Conservation (phyloP, 345 rosid species). For the Brassica napus region DNA sequence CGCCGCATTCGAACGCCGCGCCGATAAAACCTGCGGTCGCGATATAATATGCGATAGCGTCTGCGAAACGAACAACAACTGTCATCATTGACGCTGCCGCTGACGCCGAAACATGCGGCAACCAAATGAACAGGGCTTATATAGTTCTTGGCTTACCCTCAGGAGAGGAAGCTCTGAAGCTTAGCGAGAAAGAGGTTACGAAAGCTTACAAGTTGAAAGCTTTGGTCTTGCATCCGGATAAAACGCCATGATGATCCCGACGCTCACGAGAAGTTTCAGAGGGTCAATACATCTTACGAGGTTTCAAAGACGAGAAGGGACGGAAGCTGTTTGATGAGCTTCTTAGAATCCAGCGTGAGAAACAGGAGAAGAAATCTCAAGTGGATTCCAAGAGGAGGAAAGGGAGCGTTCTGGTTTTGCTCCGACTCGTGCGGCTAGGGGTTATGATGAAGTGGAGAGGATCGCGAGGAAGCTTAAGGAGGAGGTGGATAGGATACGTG, state of each 20-base stretch:
- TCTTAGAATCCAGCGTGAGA: background rate
- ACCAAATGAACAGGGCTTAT: no score
- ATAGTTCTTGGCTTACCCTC: background rate
- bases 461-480: constrained; percentile 61
- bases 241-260: background rate
- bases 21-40: no score
- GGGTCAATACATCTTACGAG: background rate
- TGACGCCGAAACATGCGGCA: no score
- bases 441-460: constrained; percentile 63
- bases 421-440: constrained; percentile 46
- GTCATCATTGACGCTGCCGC: no score
- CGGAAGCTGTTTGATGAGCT: background rate
- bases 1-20: no score
- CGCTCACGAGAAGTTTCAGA: background rate
- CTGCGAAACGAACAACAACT: no score
- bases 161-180: background rate
- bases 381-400: constrained; percentile 77
- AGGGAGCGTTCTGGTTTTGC: constrained; percentile 75
- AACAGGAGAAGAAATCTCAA: constrained; percentile 19
- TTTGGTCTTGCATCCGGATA: background rate
- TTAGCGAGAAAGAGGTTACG: background rate
- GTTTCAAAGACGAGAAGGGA: background rate
- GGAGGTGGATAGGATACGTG: background rate
- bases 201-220: background rate
- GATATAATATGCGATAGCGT: no score